Conservation (phyloP, 352 stramenopile genomes). For the Phytopythium montanum region DNA sequence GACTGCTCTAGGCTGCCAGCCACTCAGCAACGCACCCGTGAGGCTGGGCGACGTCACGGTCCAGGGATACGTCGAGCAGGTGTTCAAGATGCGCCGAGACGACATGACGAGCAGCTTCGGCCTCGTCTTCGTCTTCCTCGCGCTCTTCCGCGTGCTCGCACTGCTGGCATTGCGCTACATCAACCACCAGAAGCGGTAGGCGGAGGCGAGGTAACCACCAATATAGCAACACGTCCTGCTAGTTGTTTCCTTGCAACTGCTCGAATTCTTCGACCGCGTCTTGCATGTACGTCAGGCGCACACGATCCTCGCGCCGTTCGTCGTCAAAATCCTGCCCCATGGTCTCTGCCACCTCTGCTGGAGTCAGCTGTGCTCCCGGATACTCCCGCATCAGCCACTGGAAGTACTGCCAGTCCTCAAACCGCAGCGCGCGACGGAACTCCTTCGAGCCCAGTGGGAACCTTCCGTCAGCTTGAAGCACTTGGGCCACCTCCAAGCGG, state of each 20-base stretch:
- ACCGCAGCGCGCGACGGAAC: too few relatives aligned
- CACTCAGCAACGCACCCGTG: constrained; percentile 22
- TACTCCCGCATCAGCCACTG: not conserved
- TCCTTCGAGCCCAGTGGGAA: too few relatives aligned
- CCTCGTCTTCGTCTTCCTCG: constrained; percentile 27
- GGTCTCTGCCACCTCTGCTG: not conserved
- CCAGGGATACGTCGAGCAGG: constrained; percentile 25
- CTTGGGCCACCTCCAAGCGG: too few relatives aligned
- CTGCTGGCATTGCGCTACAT: constrained; percentile 37
- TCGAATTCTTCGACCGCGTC: not conserved
- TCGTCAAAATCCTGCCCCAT: not conserved
- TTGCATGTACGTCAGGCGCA: not conserved
- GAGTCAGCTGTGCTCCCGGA: not conserved
- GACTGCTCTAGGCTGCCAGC: constrained; percentile 34
- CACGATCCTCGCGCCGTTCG: too few relatives aligned
- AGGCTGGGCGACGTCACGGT: constrained; percentile 21
- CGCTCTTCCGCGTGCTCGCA: constrained; percentile 27
- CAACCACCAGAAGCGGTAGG: constrained; percentile 42
- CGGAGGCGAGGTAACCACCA: too few relatives aligned
- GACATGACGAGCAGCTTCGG: constrained; percentile 27
- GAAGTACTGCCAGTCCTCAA: too few relatives aligned
- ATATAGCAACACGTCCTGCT: too few relatives aligned
- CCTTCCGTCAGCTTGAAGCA: too few relatives aligned
- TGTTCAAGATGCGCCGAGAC: constrained; percentile 36
- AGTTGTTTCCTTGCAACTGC: too few relatives aligned